Percentiles rank a stretch among this genome's conserved stretches.
phyloP scores from a whole-genome alignment of 2,329 filamentous ascomycete genomes.

The Colletotrichum caudatum region DNA sequence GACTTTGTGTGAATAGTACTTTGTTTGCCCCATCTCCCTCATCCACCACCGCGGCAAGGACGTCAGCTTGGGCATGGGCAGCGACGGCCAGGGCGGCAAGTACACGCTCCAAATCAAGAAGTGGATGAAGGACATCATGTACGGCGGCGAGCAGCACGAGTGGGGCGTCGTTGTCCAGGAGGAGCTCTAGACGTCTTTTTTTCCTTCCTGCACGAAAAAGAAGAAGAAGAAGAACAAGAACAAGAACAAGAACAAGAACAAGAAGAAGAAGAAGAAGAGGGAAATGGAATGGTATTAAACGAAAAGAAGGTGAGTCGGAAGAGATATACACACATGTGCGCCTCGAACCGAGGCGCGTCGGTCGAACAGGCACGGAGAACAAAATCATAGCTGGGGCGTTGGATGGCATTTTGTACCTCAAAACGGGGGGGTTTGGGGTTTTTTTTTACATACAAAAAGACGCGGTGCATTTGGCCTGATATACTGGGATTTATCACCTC shows the following conservation, averaged over 20 bases:
- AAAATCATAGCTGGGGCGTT: constrained; percentile 21
- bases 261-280: not conserved
- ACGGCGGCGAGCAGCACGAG: constrained; percentile 73
- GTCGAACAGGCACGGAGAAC: not conserved
- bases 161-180: constrained; percentile 78
- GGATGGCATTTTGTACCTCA: constrained; percentile 17
- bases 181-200: constrained; percentile 54
- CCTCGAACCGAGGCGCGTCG: not conserved
- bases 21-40: constrained; percentile 75
- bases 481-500: not conserved
- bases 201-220: not conserved
- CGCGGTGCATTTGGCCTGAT: constrained; percentile 8
- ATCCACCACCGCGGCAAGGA: constrained; percentile 76
- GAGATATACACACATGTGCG: not conserved
- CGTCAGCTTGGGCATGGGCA: constrained; percentile 71
- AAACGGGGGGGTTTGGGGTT: not conserved
- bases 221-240: not conserved
- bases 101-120: constrained; percentile 74
- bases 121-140: constrained; percentile 80
- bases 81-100: constrained; percentile 62
- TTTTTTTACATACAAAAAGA: not conserved
- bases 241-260: not conserved
- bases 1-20: constrained; percentile 64
- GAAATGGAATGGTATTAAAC: not conserved
- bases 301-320: not conserved